These are phyloP conservation scores for Yarrowia porcina DNA, from an alignment of 805 yeast species.

Conservation along the genomic window DNA sequence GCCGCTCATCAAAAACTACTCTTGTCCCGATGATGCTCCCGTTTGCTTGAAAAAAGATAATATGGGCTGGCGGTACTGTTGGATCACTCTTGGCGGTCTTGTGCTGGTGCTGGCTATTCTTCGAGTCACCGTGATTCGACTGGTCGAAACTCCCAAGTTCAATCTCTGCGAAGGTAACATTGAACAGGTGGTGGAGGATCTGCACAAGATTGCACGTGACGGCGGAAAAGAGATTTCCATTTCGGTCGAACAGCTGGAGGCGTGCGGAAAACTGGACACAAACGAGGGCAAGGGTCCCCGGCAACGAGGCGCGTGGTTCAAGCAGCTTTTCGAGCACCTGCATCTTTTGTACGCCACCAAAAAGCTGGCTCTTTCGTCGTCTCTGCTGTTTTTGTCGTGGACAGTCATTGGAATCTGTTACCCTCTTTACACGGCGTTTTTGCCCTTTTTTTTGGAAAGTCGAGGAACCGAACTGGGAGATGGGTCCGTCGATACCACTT, in stretches of 20 bases:
- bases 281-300: background rate
- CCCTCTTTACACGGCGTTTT: conserved; percentile 53
- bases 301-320: conserved; percentile 20
- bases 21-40: conserved; percentile 43
- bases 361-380: conserved; percentile 45
- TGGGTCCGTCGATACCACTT: conserved; percentile 33
- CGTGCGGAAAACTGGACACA: conserved; percentile 43
- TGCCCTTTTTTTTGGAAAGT: conserved; percentile 50
- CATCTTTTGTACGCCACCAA: conserved; percentile 51
- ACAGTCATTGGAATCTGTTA: conserved; percentile 57
- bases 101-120: conserved; percentile 49
- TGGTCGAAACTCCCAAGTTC: conserved; percentile 57
- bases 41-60: conserved; percentile 48
- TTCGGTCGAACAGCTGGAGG: conserved; percentile 48
- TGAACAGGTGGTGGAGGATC: conserved; percentile 45
- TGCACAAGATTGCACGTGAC: conserved; percentile 50
- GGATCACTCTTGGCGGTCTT: conserved; percentile 53
- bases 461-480: conserved; percentile 45
- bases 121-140: conserved; percentile 45
- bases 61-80: conserved; percentile 62
- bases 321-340: conserved; percentile 28
- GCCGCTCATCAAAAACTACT: conserved; percentile 52
- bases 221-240: conserved; percentile 44
- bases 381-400: conserved; percentile 53
- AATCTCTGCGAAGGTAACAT: conserved; percentile 53